Evolutionary conservation across 2,329 filamentous ascomycete genomes (phyloP).

Genomic region (Xylaria hypoxylon): DNA sequence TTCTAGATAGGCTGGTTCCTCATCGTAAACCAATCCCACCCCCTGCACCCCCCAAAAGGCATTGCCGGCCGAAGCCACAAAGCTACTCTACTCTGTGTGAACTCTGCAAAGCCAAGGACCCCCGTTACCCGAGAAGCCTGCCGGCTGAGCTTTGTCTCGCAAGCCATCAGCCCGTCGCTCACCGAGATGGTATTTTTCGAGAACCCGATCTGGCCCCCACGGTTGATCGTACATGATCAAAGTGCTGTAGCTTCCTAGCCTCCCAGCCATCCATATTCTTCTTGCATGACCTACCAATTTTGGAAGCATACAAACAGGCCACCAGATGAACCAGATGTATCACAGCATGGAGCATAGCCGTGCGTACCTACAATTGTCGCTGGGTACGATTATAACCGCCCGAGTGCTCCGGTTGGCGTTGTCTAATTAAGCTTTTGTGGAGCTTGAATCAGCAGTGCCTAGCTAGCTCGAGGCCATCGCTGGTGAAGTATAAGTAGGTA

Average conservation of each 20-base stretch:
- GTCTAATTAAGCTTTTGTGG: constrained; percentile 51
- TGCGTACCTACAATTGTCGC: constrained; percentile 8
- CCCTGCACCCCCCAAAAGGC: background rate
- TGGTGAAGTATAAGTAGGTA: constrained; percentile 27
- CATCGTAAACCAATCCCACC: constrained; percentile 13
- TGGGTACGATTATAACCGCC: constrained; percentile 3
- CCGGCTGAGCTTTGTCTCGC: constrained; percentile 17
- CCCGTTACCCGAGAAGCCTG: constrained; percentile 23
- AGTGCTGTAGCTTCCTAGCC: constrained; percentile 4
- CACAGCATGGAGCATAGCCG: constrained; percentile 32
- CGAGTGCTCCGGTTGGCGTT: constrained; percentile 38
- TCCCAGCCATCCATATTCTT: background rate
- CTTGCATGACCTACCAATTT: constrained; percentile 13
- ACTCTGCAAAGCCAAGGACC: constrained; percentile 11
- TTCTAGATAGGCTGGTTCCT: background rate
- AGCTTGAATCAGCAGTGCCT: constrained; percentile 42
- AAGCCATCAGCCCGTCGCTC: constrained; percentile 32
- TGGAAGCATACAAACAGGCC: constrained; percentile 26
- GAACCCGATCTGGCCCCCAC: constrained; percentile 24
- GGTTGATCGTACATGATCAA: constrained; percentile 6
- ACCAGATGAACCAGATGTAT: constrained; percentile 34
- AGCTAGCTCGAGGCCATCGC: constrained; percentile 14
- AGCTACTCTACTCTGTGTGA: constrained; percentile 2
- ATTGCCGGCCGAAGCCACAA: constrained; percentile 32
- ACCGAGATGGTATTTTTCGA: constrained; percentile 31